Conservation (phyloP, 2,329 filamentous ascomycete species). For the Tolypocladium tundrense region DNA sequence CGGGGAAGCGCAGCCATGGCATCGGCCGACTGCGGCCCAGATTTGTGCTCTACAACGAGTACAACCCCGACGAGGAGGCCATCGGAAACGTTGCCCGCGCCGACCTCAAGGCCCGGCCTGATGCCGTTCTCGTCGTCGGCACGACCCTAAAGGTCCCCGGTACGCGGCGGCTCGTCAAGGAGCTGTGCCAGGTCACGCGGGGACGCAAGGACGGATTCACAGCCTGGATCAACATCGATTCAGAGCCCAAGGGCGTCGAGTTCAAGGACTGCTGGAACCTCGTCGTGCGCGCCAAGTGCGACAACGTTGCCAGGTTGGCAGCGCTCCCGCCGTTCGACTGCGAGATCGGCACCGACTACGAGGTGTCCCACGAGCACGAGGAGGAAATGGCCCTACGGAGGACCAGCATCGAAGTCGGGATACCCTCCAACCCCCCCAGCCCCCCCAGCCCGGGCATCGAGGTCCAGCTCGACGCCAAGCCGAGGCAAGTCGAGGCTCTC, state of each 20-base stretch:
- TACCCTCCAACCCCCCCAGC: constrained; percentile 14
- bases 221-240: constrained; percentile 88
- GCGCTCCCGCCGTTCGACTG: constrained; percentile 50
- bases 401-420: constrained; percentile 20
- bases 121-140: constrained; percentile 88
- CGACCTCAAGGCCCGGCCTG: constrained; percentile 75
- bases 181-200: constrained; percentile 82
- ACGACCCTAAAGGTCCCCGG: constrained; percentile 94
- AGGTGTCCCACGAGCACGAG: constrained; percentile 33
- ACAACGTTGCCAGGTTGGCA: constrained; percentile 71
- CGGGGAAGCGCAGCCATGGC: constrained; percentile 85
- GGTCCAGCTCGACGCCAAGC: constrained; percentile 18
- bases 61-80: constrained; percentile 91
- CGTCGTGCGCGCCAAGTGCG: constrained; percentile 76
- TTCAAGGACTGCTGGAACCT: constrained; percentile 92
- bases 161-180: constrained; percentile 77
- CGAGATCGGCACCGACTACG: constrained; percentile 40
- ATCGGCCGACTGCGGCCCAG: constrained; percentile 82
- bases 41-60: constrained; percentile 96
- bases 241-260: constrained; percentile 71
- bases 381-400: constrained; percentile 26
- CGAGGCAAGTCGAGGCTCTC: constrained; percentile 29
- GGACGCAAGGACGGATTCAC: constrained; percentile 74
- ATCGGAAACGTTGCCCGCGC: constrained; percentile 85
- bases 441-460: constrained; percentile 10